These are phyloP conservation scores for Apiotrichum sp. DNA, from an alignment of 1,284 basidiomycete species.

Conservation along the genomic window DNA sequence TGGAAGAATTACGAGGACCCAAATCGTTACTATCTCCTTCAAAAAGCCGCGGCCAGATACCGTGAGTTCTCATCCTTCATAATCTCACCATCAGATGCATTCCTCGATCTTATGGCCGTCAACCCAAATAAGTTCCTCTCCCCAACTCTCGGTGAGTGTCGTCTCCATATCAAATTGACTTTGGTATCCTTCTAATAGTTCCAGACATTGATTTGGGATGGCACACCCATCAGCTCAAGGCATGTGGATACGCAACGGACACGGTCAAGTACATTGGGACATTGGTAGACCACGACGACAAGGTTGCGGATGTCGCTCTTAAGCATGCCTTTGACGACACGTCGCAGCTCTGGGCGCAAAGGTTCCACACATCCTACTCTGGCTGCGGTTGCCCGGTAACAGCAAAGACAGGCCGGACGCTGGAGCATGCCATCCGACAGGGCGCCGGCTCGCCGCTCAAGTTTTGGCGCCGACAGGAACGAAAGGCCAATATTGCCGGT, in stretches of 20 bases:
- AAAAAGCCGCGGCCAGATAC: conserved; percentile 34
- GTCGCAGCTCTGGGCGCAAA: conserved; percentile 21
- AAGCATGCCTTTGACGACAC: conserved; percentile 21
- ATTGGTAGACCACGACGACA: conserved; percentile 35
- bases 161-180: too few species aligned
- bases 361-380: conserved; percentile 15
- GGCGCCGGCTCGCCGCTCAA: conserved; percentile 1
- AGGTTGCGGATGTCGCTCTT: conserved; percentile 23
- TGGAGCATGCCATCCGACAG: background rate
- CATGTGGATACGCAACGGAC: conserved; percentile 19
- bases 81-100: conserved; percentile 23
- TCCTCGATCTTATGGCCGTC: conserved; percentile 33
- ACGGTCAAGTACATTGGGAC: conserved; percentile 17
- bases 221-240: conserved; percentile 44
- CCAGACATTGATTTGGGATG: conserved; percentile 44
- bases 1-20: conserved; percentile 11
- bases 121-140: conserved; percentile 19
- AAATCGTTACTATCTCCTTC: conserved; percentile 13
- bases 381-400: conserved; percentile 15
- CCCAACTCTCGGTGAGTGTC: conserved; percentile 17
- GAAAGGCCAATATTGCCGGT: background rate
- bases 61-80: conserved; percentile 14
- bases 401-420: background rate
- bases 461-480: conserved; percentile 7
- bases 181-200: conserved; percentile 7